phyloP scores from a whole-genome alignment of 106 monocot genomes.

The Dioscorea alata region DNA sequence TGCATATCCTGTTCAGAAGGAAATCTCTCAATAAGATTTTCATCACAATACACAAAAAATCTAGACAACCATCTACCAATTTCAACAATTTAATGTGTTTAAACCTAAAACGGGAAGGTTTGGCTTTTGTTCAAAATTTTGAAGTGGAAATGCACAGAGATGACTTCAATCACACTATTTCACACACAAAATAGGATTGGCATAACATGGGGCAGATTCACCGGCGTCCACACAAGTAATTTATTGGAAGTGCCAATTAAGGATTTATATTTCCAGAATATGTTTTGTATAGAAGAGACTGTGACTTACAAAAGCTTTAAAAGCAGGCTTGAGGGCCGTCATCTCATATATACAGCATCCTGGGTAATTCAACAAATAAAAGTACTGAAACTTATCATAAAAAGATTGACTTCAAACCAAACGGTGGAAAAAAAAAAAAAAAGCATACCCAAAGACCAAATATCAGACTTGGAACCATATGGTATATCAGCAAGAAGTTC shows the following conservation, averaged over 20 bases:
- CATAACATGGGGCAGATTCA: too few species aligned
- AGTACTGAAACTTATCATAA: not conserved
- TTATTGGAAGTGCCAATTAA: too few species aligned
- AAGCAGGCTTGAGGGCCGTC: constrained; percentile 88
- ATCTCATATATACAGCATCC: constrained; percentile 99
- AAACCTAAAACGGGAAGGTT: too few species aligned
- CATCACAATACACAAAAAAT: too few species aligned
- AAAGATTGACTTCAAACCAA: not conserved
- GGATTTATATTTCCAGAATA: too few species aligned
- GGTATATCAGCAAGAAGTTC: constrained; percentile 99
- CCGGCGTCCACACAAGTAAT: too few species aligned
- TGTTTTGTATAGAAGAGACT: not conserved
- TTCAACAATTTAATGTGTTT: too few species aligned
- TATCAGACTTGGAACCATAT: constrained; percentile 96
- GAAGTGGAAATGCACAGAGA: too few species aligned
- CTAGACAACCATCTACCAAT: too few species aligned
- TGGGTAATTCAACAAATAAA: constrained; percentile 22
- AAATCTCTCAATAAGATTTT: not conserved
- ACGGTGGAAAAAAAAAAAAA: not conserved
- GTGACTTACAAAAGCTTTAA: constrained; percentile 96
- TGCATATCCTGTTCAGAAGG: constrained; percentile 71
- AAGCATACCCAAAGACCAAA: constrained; percentile 91
- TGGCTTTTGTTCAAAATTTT: too few species aligned
- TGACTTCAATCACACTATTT: too few species aligned
- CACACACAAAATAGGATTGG: too few species aligned